A percentile compares a stretch with the other conserved stretches of the same genome.
These are phyloP conservation scores for Termitomyces sp. DNA, from an alignment of 768 basidiomycete genomes.

Conservation along the genomic window DNA sequence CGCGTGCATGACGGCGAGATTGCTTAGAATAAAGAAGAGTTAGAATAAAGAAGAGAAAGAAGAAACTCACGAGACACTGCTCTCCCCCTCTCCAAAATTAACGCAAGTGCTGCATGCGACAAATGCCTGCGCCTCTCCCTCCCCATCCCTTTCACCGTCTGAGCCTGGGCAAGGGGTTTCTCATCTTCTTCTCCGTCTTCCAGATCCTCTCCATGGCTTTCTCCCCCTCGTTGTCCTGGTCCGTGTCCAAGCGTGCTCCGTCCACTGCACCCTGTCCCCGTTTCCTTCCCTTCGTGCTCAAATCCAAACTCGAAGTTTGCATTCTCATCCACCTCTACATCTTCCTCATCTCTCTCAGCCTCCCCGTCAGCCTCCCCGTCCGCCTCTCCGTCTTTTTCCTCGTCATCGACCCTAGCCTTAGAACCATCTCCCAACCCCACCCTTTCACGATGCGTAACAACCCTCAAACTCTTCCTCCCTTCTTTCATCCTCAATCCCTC, in stretches of 20 bases:
- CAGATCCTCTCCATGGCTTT: background rate
- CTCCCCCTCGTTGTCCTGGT: background rate
- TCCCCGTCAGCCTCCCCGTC: background rate
- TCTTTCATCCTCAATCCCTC: background rate
- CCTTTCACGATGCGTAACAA: too few relatives aligned
- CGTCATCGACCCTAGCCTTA: background rate
- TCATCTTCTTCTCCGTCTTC: background rate
- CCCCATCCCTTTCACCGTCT: background rate
- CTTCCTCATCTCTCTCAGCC: background rate
- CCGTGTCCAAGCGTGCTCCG: too few relatives aligned
- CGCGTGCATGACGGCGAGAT: too few relatives aligned
- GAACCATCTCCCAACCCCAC: too few relatives aligned
- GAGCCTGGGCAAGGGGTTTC: background rate
- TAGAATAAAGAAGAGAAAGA: background rate
- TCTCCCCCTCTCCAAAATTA: slow-evolving; percentile 79
- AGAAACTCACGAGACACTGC: slow-evolving; percentile 49
- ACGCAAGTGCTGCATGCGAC: slow-evolving; percentile 70
- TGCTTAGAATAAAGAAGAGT: background rate
- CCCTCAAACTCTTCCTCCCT: background rate
- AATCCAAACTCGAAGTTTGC: background rate
- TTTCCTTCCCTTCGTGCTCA: background rate
- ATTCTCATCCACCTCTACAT: background rate
- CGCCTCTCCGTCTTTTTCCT: background rate
- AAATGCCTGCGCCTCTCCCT: slow-evolving; percentile 31
- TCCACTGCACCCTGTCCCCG: background rate